A percentile compares a stretch with the other conserved stretches of the same genome.
Conservation (phyloP, 2,329 filamentous ascomycete species). For the Dactylellina drechsleri region DNA sequence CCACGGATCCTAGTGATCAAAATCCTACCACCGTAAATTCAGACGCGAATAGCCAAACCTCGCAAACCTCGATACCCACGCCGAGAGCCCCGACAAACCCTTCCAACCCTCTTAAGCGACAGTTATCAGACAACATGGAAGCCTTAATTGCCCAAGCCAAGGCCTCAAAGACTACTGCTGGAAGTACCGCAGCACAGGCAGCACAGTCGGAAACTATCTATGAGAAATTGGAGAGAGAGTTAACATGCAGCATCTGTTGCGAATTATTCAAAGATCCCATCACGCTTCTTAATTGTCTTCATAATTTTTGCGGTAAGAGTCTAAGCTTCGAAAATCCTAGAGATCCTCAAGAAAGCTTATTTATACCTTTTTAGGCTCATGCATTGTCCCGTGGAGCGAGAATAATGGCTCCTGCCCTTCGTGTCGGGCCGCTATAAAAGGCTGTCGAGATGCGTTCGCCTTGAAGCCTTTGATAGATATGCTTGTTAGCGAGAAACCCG, state of each 20-base stretch:
- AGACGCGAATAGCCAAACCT: conserved; percentile 15
- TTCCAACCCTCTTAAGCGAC: conserved; percentile 46
- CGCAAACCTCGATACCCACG: conserved; percentile 16
- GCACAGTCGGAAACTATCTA: conserved; percentile 46
- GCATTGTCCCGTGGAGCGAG: conserved; percentile 45
- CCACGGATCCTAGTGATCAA: conserved; percentile 5
- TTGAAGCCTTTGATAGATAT: conserved; percentile 50
- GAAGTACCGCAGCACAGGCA: conserved; percentile 36
- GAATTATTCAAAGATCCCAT: conserved; percentile 90
- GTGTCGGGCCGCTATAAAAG: conserved; percentile 15
- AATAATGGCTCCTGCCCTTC: conserved; percentile 38
- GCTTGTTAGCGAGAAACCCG: conserved; percentile 48
- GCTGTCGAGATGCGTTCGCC: conserved; percentile 44
- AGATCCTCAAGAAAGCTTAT: neutral
- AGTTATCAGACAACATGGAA: conserved; percentile 53
- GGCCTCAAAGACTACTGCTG: conserved; percentile 32
- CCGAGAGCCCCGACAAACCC: conserved; percentile 24
- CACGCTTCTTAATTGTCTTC: conserved; percentile 89
- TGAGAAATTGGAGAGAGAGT: conserved; percentile 49
- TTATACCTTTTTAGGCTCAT: conserved; percentile 34
- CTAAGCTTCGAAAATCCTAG: neutral
- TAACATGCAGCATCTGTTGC: conserved; percentile 75
- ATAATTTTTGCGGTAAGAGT: conserved; percentile 83
- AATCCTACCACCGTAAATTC: conserved; percentile 19
- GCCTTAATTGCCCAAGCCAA: conserved; percentile 52